phyloP scores from a whole-genome alignment of 257 asterid genomes.

The Nicotiana obtusifolia region DNA sequence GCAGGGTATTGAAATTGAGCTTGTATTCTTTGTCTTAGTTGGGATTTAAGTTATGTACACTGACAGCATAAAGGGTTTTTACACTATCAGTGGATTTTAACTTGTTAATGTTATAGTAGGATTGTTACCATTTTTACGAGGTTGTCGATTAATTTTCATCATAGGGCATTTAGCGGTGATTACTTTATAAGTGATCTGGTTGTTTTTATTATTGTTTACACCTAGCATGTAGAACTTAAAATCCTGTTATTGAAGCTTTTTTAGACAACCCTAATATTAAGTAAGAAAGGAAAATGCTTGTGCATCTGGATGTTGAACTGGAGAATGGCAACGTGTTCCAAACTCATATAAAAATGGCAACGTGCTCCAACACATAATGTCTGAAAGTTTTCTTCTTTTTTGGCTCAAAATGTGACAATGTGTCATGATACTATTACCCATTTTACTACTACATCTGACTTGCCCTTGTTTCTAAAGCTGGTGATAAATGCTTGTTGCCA shows the following conservation, averaged over 20 bases:
- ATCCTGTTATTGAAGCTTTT: neutral
- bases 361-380: neutral
- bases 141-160: too few relatives aligned
- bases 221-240: too few relatives aligned
- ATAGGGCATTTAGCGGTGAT: too few relatives aligned
- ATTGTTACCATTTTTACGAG: too few relatives aligned
- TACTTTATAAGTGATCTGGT: too few relatives aligned
- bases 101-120: too few relatives aligned
- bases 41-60: too few relatives aligned
- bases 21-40: neutral
- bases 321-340: neutral
- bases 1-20: neutral
- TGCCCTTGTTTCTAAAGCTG: slow-evolving; percentile 14
- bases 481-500: slow-evolving; percentile 9
- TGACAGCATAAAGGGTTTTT: too few relatives aligned
- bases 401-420: neutral
- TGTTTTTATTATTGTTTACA: too few relatives aligned
- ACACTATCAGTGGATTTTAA: too few relatives aligned
- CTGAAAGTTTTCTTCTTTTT: neutral
- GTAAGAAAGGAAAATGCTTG: neutral
- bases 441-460: neutral
- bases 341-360: neutral
- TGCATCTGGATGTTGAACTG: neutral
- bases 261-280: neutral
- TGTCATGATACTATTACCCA: neutral